phyloP scores from a whole-genome alignment of 176 grass and related monocot species.

The bread wheat (Triticum aestivum) region DNA sequence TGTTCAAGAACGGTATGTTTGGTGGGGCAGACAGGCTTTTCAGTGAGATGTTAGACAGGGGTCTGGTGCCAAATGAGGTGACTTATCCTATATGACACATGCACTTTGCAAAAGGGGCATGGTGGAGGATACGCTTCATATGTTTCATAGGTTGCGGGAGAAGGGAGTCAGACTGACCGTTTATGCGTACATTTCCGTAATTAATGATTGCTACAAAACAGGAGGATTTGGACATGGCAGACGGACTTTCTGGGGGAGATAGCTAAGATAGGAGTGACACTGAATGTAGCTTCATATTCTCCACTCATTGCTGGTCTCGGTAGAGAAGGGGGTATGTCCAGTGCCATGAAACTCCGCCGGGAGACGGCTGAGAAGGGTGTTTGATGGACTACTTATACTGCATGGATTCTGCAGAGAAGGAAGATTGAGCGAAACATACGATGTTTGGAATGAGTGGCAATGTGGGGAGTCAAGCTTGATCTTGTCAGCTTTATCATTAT shows the following conservation, averaged over 20 bases:
- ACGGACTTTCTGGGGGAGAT: background rate
- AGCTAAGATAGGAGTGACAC: background rate
- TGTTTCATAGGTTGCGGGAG: slow-evolving; percentile 53
- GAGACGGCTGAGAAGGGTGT: background rate
- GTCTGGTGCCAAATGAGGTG: slow-evolving; percentile 53
- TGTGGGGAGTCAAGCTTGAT: too few species aligned
- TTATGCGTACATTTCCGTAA: slow-evolving; percentile 78
- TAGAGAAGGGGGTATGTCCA: slow-evolving; percentile 9
- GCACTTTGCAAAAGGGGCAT: slow-evolving; percentile 64
- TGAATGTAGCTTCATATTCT: background rate
- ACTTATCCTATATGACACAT: slow-evolving; percentile 58
- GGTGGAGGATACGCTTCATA: slow-evolving; percentile 37
- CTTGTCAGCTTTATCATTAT: too few species aligned
- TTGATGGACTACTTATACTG: background rate
- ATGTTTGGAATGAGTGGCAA: too few species aligned
- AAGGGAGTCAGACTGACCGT: slow-evolving; percentile 37
- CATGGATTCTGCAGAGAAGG: too few species aligned
- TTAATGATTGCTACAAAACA: slow-evolving; percentile 61
- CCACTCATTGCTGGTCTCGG: background rate
- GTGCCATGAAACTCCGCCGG: background rate
- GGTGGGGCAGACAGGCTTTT: slow-evolving; percentile 63
- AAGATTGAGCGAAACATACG: too few species aligned
- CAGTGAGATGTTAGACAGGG: slow-evolving; percentile 35
- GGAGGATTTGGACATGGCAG: slow-evolving; percentile 30
- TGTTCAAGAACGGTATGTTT: slow-evolving; percentile 25